phyloP scores from a whole-genome alignment of 108 stramenopile genomes.

The Fragilaria crotonensis region DNA sequence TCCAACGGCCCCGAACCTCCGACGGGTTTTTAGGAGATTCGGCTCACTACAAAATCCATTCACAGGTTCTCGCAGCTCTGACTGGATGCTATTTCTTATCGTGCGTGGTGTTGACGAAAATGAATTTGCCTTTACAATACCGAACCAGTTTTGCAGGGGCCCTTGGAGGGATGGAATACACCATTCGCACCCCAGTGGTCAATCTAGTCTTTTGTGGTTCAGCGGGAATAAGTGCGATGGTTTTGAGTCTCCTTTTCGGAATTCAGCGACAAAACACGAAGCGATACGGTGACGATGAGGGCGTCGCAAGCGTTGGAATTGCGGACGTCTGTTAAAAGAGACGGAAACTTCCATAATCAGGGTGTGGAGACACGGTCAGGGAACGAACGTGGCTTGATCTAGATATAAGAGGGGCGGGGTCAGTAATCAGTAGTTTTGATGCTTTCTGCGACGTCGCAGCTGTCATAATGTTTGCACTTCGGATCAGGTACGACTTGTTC shows the following conservation, averaged over 20 bases:
- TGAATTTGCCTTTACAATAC: conserved; percentile 51
- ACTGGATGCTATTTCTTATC: conserved; percentile 69
- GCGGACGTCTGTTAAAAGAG: too few species aligned
- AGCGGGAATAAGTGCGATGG: conserved; percentile 29
- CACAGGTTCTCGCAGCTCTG: conserved; percentile 18
- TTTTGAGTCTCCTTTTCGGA: conserved; percentile 55
- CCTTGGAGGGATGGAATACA: conserved; percentile 41
- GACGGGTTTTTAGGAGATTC: not conserved
- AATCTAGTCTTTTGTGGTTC: conserved; percentile 48
- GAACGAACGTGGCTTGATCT: too few species aligned
- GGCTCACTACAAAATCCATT: not conserved
- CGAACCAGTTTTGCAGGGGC: conserved; percentile 46
- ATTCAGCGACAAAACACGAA: conserved; percentile 65
- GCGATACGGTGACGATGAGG: conserved; percentile 20
- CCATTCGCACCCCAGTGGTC: conserved; percentile 33
- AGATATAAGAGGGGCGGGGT: too few species aligned
- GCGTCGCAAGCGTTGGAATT: too few species aligned
- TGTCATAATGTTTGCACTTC: too few species aligned
- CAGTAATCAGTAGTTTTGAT: too few species aligned
- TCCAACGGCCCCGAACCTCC: not conserved
- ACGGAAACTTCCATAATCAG: too few species aligned
- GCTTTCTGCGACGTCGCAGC: too few species aligned
- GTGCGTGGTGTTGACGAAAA: conserved; percentile 63
- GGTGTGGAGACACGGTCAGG: too few species aligned
- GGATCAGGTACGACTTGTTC: too few species aligned